Evolutionary conservation across 371 early-diverging fungal genomes (phyloP).

Genomic region (Lichtheimia hyalospora): DNA sequence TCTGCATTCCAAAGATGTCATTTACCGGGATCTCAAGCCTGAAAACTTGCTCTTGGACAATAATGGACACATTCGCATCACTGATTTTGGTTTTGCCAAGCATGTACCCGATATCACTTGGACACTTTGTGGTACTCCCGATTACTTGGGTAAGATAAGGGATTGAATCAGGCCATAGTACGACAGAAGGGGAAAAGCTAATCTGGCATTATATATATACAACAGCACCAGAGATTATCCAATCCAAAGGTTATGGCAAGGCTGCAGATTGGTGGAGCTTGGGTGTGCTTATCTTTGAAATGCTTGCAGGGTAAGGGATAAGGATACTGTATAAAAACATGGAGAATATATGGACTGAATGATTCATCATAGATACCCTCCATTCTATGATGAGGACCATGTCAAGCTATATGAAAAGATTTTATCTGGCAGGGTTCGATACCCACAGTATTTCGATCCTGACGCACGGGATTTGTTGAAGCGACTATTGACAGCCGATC

Average conservation of each 20-base stretch:
- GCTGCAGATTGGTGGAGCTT: constrained; percentile 98
- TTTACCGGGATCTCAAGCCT: constrained; percentile 95
- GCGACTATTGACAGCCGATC: constrained; percentile 84
- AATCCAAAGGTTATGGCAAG: constrained; percentile 93
- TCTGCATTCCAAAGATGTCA: constrained; percentile 84
- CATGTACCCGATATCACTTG: constrained; percentile 89
- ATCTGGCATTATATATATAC: constrained; percentile 48
- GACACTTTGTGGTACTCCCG: constrained; percentile 99
- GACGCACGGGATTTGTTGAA: constrained; percentile 88
- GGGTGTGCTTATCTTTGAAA: constrained; percentile 85
- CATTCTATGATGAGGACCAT: constrained; percentile 96
- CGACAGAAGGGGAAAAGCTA: background rate
- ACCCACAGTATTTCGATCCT: constrained; percentile 91
- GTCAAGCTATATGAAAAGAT: constrained; percentile 95
- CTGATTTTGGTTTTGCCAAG: constrained; percentile 99
- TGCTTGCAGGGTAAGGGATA: constrained; percentile 34
- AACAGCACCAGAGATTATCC: constrained; percentile 96
- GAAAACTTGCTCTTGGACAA: constrained; percentile 89
- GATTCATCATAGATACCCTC: constrained; percentile 77
- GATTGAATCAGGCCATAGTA: background rate
- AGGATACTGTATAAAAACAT: too few relatives aligned
- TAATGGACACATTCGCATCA: constrained; percentile 96
- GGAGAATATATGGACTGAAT: background rate
- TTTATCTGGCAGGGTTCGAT: constrained; percentile 80
- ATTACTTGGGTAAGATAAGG: constrained; percentile 67